Evolutionary conservation across 179 eudicot genomes (phyloP).

Genomic region (Amaranthus tricolor): DNA sequence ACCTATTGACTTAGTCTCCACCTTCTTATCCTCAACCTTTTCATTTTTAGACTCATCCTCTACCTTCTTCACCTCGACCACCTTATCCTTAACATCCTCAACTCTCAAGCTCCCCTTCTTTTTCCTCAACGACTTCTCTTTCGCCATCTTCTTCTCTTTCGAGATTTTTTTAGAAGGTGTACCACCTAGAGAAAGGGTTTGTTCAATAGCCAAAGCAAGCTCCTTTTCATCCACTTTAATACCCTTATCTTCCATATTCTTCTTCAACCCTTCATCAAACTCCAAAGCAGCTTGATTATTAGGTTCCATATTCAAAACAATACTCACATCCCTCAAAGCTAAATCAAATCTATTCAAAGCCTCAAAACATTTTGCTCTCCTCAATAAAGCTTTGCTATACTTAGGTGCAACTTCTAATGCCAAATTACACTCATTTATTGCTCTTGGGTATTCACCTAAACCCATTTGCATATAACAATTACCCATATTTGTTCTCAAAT

Average conservation of each 20-base stretch:
- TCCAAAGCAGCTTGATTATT: slow-evolving; percentile 74
- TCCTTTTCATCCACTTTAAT: slow-evolving; percentile 60
- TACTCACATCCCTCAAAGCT: slow-evolving; percentile 76
- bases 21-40: slow-evolving; percentile 30
- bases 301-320: slow-evolving; percentile 74
- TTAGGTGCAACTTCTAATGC: slow-evolving; percentile 91
- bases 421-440: slow-evolving; percentile 78
- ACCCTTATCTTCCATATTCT: slow-evolving; percentile 55
- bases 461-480: slow-evolving; percentile 91
- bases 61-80: slow-evolving; percentile 39
- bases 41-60: slow-evolving; percentile 33
- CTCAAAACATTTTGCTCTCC: slow-evolving; percentile 84
- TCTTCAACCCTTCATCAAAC: slow-evolving; percentile 50
- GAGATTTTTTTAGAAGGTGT: slow-evolving; percentile 30
- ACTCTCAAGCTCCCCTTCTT: slow-evolving; percentile 37
- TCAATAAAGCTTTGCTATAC: slow-evolving; percentile 84
- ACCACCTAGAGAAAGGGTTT: slow-evolving; percentile 29
- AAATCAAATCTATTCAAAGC: slow-evolving; percentile 65
- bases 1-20: slow-evolving; percentile 27
- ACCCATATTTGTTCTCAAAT: slow-evolving; percentile 70
- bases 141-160: slow-evolving; percentile 37
- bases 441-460: slow-evolving; percentile 70
- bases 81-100: slow-evolving; percentile 29
- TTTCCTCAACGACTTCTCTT: slow-evolving; percentile 33
- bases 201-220: slow-evolving; percentile 35